phyloP scores from a whole-genome alignment of 441 rosid species.

The Iberis amara region DNA sequence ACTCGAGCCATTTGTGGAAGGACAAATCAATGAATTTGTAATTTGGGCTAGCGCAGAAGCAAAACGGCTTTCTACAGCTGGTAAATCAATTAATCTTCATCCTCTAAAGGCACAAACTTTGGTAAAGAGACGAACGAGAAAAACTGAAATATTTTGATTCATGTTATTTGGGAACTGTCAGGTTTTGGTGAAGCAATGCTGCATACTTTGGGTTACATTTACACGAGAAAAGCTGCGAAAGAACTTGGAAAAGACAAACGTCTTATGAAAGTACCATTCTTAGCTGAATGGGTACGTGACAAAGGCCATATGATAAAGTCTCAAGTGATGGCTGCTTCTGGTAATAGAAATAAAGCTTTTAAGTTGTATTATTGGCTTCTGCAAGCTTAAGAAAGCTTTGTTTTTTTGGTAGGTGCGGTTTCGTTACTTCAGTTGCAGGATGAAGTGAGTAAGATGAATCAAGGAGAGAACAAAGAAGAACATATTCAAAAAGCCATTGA shows the following conservation, averaged over 20 bases:
- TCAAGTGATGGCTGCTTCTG: slow-evolving; percentile 94
- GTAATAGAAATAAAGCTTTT: slow-evolving; percentile 31
- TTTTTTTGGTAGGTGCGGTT: slow-evolving; percentile 63
- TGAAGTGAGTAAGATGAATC: slow-evolving; percentile 59
- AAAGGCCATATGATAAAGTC: slow-evolving; percentile 88
- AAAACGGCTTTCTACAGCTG: slow-evolving; percentile 58
- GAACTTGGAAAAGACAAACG: slow-evolving; percentile 87
- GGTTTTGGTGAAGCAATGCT: slow-evolving; percentile 98
- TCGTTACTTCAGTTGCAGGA: slow-evolving; percentile 75
- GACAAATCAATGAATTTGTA: slow-evolving; percentile 51
- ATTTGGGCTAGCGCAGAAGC: slow-evolving; percentile 83
- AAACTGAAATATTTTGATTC: not conserved
- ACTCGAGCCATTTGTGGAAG: slow-evolving; percentile 74
- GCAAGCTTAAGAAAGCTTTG: not conserved
- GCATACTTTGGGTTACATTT: slow-evolving; percentile 86
- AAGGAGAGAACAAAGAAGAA: slow-evolving; percentile 67
- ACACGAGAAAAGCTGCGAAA: slow-evolving; percentile 79
- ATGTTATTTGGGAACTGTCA: slow-evolving; percentile 24
- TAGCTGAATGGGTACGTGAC: slow-evolving; percentile 95
- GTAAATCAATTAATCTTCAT: too few species aligned
- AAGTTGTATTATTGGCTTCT: not conserved
- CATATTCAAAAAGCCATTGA: slow-evolving; percentile 57
- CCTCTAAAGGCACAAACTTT: too few species aligned
- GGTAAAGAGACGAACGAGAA: not conserved
- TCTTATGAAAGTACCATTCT: slow-evolving; percentile 80